phyloP scores from a whole-genome alignment of 495 filamentous ascomycete species.

The Penicillium canariense region DNA sequence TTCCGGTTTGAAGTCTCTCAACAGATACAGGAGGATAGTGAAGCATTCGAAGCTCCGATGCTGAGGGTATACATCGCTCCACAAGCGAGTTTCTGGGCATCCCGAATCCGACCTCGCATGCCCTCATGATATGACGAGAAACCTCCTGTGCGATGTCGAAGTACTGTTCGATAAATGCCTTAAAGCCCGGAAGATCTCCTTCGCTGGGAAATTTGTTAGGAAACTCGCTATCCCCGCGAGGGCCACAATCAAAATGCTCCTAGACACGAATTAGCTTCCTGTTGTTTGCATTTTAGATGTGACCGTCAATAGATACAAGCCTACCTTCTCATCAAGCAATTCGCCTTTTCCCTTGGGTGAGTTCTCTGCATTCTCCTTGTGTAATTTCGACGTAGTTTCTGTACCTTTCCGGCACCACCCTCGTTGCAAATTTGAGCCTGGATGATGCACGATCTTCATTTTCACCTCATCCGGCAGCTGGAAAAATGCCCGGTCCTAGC shows the following conservation, averaged over 20 bases:
- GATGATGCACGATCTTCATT: neutral
- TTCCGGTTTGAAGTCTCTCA: conserved; percentile 10
- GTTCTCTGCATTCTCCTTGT: neutral
- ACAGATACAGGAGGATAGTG: conserved; percentile 7
- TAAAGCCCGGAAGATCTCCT: conserved; percentile 8
- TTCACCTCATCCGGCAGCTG: neutral
- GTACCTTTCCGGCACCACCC: neutral
- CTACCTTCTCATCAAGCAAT: neutral
- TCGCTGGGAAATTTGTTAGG: conserved; percentile 11
- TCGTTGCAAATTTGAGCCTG: neutral
- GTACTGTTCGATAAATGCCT: conserved; percentile 3
- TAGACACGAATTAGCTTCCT: neutral
- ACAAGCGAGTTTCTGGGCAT: conserved; percentile 1
- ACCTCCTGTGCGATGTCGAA: conserved; percentile 4
- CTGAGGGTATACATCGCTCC: neutral
- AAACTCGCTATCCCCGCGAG: neutral
- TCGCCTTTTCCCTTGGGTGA: neutral
- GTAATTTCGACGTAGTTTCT: neutral
- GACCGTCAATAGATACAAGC: neutral
- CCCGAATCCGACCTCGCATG: neutral
- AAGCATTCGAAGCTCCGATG: conserved; percentile 9
- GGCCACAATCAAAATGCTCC: conserved; percentile 12
- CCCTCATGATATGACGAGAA: neutral
- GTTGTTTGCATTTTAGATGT: neutral
- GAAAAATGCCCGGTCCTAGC: neutral